phyloP scores from a whole-genome alignment of 2,329 filamentous ascomycete genomes.

The Tolypocladium capitatum region DNA sequence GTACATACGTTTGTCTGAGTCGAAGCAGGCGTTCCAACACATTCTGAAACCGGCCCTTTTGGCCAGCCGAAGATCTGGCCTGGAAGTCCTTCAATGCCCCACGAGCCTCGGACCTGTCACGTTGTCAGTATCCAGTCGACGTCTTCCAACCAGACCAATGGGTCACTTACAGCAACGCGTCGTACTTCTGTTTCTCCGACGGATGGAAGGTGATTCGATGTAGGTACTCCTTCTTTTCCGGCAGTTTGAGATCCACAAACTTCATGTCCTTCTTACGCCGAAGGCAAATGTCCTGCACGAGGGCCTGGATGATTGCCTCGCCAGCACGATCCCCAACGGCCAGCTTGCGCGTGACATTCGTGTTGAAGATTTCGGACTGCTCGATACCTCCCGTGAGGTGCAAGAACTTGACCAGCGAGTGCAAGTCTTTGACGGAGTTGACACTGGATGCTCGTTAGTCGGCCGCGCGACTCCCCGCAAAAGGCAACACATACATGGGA shows the following conservation, averaged over 20 bases:
- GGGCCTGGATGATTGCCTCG: conserved; percentile 53
- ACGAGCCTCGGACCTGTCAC: conserved; percentile 53
- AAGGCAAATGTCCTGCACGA: conserved; percentile 72
- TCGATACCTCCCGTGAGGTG: conserved; percentile 64
- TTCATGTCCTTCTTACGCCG: conserved; percentile 78
- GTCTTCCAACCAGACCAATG: background rate
- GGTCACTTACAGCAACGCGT: conserved; percentile 49
- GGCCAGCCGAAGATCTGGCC: conserved; percentile 24
- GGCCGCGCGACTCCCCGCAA: background rate
- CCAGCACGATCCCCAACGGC: conserved; percentile 41
- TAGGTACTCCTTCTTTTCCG: conserved; percentile 63
- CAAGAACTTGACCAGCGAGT: conserved; percentile 67
- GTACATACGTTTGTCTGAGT: conserved; percentile 54
- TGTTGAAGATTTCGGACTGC: conserved; percentile 59
- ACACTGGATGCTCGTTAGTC: conserved; percentile 29
- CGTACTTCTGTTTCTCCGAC: conserved; percentile 66
- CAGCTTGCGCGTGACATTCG: conserved; percentile 47
- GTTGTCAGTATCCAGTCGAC: background rate
- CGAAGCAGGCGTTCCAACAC: conserved; percentile 72
- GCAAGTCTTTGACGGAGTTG: conserved; percentile 70
- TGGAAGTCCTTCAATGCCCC: conserved; percentile 53
- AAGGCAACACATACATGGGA: conserved; percentile 49
- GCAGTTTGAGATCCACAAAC: conserved; percentile 71
- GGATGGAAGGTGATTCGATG: conserved; percentile 60
- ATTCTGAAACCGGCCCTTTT: conserved; percentile 51